Conservation (phyloP, 2,329 filamentous ascomycete genomes). For the Myrmaecium sp. region DNA sequence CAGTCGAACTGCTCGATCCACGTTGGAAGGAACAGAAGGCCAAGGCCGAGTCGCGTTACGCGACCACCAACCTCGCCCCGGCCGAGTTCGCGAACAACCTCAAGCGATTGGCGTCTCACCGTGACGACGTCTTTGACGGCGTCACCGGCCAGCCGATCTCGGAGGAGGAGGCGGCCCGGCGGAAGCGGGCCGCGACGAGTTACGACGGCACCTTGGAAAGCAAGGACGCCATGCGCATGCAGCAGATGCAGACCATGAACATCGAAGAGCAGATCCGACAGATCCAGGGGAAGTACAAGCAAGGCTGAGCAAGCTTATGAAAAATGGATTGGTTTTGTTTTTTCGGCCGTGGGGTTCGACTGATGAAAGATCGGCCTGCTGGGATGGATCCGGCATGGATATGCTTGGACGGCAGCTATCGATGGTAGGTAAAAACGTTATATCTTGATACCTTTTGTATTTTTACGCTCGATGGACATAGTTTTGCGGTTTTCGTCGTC, state of each 20-base stretch:
- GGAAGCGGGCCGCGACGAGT: conserved; percentile 48
- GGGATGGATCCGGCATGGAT: too few relatives aligned
- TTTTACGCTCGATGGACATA: too few relatives aligned
- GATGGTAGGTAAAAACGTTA: too few relatives aligned
- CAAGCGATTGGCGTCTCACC: conserved; percentile 81
- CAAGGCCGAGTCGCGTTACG: conserved; percentile 68
- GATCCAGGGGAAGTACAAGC: conserved; percentile 38
- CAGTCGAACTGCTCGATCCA: conserved; percentile 77
- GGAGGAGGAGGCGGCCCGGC: conserved; percentile 55
- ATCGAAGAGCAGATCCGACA: conserved; percentile 72
- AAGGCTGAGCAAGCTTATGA: too few relatives aligned
- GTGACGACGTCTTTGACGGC: conserved; percentile 71
- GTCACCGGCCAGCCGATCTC: conserved; percentile 50
- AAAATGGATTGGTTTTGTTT: too few relatives aligned
- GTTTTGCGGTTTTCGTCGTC: too few relatives aligned
- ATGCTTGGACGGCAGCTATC: too few relatives aligned
- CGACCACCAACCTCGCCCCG: conserved; percentile 73
- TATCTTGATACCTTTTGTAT: too few relatives aligned
- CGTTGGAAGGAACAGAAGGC: conserved; percentile 92
- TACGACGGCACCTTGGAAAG: conserved; percentile 49
- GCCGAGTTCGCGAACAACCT: conserved; percentile 84
- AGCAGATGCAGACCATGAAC: conserved; percentile 41
- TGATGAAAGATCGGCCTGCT: too few relatives aligned
- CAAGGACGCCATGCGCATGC: conserved; percentile 34
- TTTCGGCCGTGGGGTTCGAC: too few relatives aligned